Evolutionary conservation across 495 filamentous ascomycete species (phyloP).

Genomic region (Neohortaea acidophila): DNA sequence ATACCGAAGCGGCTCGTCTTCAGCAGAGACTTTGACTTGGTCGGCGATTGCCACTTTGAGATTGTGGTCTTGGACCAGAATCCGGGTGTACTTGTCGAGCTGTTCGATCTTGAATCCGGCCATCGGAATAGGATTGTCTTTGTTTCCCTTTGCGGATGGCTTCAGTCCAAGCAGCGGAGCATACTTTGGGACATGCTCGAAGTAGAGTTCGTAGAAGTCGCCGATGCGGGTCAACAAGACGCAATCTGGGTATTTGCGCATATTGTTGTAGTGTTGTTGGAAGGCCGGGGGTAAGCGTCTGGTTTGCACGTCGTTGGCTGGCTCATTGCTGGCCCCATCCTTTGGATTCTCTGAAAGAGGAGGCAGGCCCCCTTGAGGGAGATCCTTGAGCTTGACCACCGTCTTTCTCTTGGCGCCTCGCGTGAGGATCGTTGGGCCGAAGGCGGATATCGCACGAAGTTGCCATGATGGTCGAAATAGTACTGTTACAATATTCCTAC

Average conservation of each 20-base stretch:
- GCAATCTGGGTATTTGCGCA: constrained; percentile 77
- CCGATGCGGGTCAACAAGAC: constrained; percentile 83
- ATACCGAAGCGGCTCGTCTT: constrained; percentile 54
- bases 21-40: constrained; percentile 56
- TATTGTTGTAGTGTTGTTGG: constrained; percentile 78
- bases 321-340: background rate
- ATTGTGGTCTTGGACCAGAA: constrained; percentile 77
- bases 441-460: no score
- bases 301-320: constrained; percentile 35
- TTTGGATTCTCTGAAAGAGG: constrained; percentile 8
- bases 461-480: no score
- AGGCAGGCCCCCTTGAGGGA: constrained; percentile 15
- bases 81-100: constrained; percentile 79
- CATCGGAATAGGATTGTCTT: constrained; percentile 63
- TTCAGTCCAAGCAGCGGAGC: constrained; percentile 80
- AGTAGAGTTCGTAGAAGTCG: constrained; percentile 93
- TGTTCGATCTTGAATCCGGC: constrained; percentile 90
- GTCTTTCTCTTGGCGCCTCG: constrained; percentile 14
- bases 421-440: no score
- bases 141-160: constrained; percentile 63
- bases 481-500: background rate
- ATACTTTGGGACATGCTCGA: constrained; percentile 79
- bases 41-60: constrained; percentile 88
- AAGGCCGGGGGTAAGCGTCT: constrained; percentile 81
- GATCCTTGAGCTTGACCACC: constrained; percentile 9